Evolutionary conservation across 148 eudicot species (phyloP).

Genomic region (Cornus suecica): DNA sequence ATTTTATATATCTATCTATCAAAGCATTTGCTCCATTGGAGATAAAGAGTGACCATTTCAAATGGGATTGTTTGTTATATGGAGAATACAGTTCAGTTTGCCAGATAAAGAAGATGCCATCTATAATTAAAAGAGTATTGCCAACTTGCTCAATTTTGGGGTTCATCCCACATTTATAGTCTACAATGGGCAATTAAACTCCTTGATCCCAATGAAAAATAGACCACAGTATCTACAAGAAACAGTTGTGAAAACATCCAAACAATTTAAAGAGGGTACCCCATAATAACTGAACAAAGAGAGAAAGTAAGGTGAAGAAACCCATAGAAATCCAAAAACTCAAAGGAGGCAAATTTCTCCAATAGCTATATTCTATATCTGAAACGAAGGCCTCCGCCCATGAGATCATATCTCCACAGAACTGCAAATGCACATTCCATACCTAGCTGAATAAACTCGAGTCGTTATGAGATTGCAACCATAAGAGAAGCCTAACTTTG

Average conservation of each 20-base stretch:
- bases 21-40: too few relatives aligned
- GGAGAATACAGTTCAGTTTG: neutral
- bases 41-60: too few relatives aligned
- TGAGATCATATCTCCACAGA: conserved; percentile 11
- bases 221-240: conserved; percentile 49
- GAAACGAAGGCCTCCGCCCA: neutral
- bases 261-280: conserved; percentile 24
- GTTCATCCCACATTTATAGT: conserved; percentile 17
- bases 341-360: neutral
- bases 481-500: conserved; percentile 19
- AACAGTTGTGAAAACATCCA: conserved; percentile 29
- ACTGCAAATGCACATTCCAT: neutral
- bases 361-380: neutral
- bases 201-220: conserved; percentile 23
- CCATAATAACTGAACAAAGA: conserved; percentile 14
- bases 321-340: neutral
- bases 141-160: conserved; percentile 13
- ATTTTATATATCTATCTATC: too few relatives aligned
- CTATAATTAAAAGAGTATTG: neutral
- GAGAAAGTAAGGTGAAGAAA: neutral
- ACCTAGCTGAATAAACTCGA: neutral
- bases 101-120: neutral
- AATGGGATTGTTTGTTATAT: too few relatives aligned
- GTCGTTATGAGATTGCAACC: too few relatives aligned
- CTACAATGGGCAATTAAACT: conserved; percentile 26